Conservation (phyloP, 129 eudicot species). For the Flaveria linearis region DNA sequence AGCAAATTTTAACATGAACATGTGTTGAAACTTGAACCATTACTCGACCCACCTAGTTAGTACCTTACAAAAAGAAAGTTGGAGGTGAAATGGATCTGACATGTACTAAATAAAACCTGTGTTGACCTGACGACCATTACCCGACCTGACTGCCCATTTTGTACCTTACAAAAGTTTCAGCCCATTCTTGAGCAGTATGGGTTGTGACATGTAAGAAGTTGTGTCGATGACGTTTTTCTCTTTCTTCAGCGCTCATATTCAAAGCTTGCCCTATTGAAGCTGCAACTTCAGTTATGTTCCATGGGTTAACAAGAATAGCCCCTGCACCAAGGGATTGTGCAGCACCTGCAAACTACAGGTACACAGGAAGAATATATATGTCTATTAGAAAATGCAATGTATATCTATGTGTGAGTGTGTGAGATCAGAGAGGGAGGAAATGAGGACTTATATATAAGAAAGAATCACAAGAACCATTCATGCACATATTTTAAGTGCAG, state of each 20-base stretch:
- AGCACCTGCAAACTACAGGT: slow-evolving; percentile 96
- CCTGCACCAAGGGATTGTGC: slow-evolving; percentile 99
- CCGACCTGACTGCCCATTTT: not conserved
- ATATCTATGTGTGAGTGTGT: not conserved
- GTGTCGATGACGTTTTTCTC: slow-evolving; percentile 86
- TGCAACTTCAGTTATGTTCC: slow-evolving; percentile 96
- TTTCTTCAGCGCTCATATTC: slow-evolving; percentile 83
- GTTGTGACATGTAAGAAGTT: slow-evolving; percentile 83
- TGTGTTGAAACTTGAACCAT: not conserved
- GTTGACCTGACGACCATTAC: not conserved
- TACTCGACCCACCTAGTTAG: not conserved
- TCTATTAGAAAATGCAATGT: not conserved
- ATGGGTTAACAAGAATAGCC: slow-evolving; percentile 91
- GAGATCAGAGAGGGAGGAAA: not conserved
- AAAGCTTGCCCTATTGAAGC: slow-evolving; percentile 87
- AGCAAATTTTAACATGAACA: not conserved
- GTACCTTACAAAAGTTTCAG: slow-evolving; percentile 92
- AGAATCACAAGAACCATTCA: not conserved
- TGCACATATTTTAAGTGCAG: not conserved
- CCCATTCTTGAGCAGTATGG: slow-evolving; percentile 99
- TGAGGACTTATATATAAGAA: not conserved
- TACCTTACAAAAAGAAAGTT: not conserved
- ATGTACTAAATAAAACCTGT: not conserved
- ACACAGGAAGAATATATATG: slow-evolving; percentile 15
- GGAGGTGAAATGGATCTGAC: not conserved